phyloP scores from a whole-genome alignment of 1,139 yeast genomes.

The Geotrichum macrosporum region DNA sequence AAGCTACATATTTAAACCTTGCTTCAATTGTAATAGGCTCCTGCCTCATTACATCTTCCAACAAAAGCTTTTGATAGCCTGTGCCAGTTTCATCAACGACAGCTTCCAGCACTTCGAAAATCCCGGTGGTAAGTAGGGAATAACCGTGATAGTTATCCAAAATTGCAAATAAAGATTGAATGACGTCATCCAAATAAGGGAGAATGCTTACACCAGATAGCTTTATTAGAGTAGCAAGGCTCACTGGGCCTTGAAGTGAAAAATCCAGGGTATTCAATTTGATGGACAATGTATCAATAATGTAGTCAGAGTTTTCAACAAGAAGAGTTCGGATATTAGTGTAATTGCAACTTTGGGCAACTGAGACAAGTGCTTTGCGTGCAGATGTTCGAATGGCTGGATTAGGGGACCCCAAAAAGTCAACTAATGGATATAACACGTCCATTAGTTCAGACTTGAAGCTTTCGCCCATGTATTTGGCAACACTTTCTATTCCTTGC shows the following conservation, averaged over 20 bases:
- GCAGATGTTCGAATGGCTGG: slow-evolving; percentile 46
- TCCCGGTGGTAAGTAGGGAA: slow-evolving; percentile 62
- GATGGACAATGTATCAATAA: slow-evolving; percentile 69
- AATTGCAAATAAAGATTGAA: slow-evolving; percentile 67
- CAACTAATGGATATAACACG: slow-evolving; percentile 52
- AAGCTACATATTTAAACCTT: slow-evolving; percentile 15
- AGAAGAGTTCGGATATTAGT: slow-evolving; percentile 56
- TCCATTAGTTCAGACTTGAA: slow-evolving; percentile 52
- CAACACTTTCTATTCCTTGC: slow-evolving; percentile 42
- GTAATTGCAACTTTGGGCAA: slow-evolving; percentile 54
- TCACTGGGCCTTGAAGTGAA: slow-evolving; percentile 69
- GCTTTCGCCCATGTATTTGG: slow-evolving; percentile 40
- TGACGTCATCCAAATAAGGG: slow-evolving; percentile 64
- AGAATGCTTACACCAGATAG: slow-evolving; percentile 66
- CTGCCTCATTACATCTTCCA: slow-evolving; percentile 10
- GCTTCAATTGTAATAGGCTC: slow-evolving; percentile 13
- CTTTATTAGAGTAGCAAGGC: slow-evolving; percentile 60
- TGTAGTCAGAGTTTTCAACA: slow-evolving; percentile 68
- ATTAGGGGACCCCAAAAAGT: slow-evolving; percentile 49
- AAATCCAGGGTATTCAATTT: slow-evolving; percentile 63
- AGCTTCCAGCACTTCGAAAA: slow-evolving; percentile 66
- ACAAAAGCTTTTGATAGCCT: slow-evolving; percentile 32
- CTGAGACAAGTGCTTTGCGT: slow-evolving; percentile 41
- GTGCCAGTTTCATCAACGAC: slow-evolving; percentile 52
- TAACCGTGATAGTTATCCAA: slow-evolving; percentile 86